Base-by-base conservation (phyloP, 2,329 filamentous ascomycete genomes). In the Ophiostoma piceae region DNA sequence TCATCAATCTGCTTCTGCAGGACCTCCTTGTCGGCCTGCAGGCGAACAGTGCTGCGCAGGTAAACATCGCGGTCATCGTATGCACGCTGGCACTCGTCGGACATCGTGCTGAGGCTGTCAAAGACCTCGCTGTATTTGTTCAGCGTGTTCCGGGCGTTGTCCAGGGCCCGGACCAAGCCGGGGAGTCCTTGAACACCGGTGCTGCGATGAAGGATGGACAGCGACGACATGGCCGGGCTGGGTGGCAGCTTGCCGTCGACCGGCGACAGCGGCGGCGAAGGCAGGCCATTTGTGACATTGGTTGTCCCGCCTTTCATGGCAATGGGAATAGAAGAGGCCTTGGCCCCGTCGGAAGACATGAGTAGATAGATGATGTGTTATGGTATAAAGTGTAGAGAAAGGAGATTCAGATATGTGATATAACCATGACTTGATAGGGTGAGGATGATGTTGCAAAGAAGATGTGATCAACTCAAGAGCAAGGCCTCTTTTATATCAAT, bases 341-440 rank as follows among this genome's bases (percentile, higher is more conserved):
- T 62, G 57, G 57, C 26, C 57, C 51, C 51, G 51, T 62, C 26
- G 3, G 57, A 6, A 32, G 57, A 62, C 57, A 62, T 62, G n/a
- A 57, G 22, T 22, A 57, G 22, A 26, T 22, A 7, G 26, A 26
- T 8, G 12, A n/a, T 22, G 26, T 2, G 35, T 8, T 35, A 26
- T 26, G 22, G 11, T 26, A 57, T 57, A 14, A 57, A 57, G 22
- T 57, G 51, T 22, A 26, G 22, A 14, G 11, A 26, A 4, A 26
- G 11, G 39, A 26, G 22, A 26, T 19, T 47, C 19, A 47, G 43
- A 47, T n/a, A 47, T 47, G 16, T 47, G 43, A 47, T 47, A 47
- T 6, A 47, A 47, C 43, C 4, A 47, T 2, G 1, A 1, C 16
- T 47, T n/a, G 43, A n/a, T n/a, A 16, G 43, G 43, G 19, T 47